Base-by-base conservation (phyloP, 2,329 filamentous ascomycete species). In the Bipolaris cookei region DNA sequence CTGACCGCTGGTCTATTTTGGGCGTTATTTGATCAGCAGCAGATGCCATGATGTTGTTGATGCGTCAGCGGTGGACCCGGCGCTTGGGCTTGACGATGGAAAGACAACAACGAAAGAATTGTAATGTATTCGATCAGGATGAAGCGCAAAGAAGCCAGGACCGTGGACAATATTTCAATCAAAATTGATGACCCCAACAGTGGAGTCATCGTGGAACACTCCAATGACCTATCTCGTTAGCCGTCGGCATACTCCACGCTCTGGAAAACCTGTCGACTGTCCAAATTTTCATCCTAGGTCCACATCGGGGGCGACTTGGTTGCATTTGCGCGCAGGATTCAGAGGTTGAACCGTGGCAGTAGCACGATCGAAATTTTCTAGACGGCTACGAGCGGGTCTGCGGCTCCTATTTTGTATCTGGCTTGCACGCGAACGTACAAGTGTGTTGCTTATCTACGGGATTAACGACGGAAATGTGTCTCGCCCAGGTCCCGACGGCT, bases 201-300 rank as follows among this genome's bases (percentile, higher is more conserved):
- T 65, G 63, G 65, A 63, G 63, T 58, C 63, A 64, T 61, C 10
- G 45, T 56, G 54, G 59, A 57, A 47, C 30, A 57, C 58, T 50
- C 61, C 61, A 61, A 62, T 61, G 45, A 56, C 38, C 47, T 47
- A 55, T 60, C 59, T 37, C 57, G 49, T 66, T 56, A 68, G 53
- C 64, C 64, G 62, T 66, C 64, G 68, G 64, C 56, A 55, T 52
- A 61, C 65, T 65, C 68, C 63, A 64, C 58, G 65, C 62, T 68
- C 66, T 66, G 58, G 67, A 64, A 51, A 62, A 58, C 57, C 46
- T 52, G 45, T 65, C 51, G 62, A 63, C 59, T 61, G 64, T 56
- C 51, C 58, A 67, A 73, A 69, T 68, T 73, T 72, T 73, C 69
- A 68, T 67, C 52, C 48, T 64, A 65, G 71, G 61, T 68, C 72